A percentile compares a stretch with the other conserved stretches of the same genome.
These are phyloP conservation scores for Dujonia santamariae DNA, from an alignment of 1,139 yeast genomes.

Conservation along the genomic window DNA sequence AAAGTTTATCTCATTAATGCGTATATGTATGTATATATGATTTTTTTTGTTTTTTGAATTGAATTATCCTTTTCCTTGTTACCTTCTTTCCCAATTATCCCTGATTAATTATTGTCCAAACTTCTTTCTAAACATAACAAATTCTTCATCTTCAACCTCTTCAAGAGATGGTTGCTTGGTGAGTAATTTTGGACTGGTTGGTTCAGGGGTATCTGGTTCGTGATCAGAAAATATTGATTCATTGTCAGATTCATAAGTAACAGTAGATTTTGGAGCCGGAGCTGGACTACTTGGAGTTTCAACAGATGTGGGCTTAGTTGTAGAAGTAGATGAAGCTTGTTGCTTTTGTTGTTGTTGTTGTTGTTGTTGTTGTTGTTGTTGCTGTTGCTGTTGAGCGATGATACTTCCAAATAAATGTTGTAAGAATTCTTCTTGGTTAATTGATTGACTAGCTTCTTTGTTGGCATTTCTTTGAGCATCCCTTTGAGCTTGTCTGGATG, in stretches of 20 bases:
- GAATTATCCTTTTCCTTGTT: no score
- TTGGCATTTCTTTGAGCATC: neutral
- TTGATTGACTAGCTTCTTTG: neutral
- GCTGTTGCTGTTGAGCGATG: slow-evolving; percentile 6
- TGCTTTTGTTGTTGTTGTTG: neutral
- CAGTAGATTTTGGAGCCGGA: neutral
- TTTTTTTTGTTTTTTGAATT: no score
- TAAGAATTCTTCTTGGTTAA: slow-evolving; percentile 15
- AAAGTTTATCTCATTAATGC: no score
- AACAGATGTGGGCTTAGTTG: no score
- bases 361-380: slow-evolving; percentile 1
- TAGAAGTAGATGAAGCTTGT: neutral
- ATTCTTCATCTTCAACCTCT: slow-evolving; percentile 47
- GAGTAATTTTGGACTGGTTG: slow-evolving; percentile 10
- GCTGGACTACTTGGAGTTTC: neutral
- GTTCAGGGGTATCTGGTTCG: slow-evolving; percentile 12
- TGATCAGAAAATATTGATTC: slow-evolving; percentile 23
- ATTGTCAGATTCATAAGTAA: slow-evolving; percentile 15
- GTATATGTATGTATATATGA: no score
- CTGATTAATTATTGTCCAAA: slow-evolving; percentile 34
- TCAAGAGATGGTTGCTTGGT: slow-evolving; percentile 29
- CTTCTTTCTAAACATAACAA: slow-evolving; percentile 38
- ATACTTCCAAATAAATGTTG: slow-evolving; percentile 17
- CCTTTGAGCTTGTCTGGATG: no score
- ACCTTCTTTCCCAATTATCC: no score